phyloP scores from a whole-genome alignment of 108 stramenopile species.

The Chaetoceros tenuissimus region DNA sequence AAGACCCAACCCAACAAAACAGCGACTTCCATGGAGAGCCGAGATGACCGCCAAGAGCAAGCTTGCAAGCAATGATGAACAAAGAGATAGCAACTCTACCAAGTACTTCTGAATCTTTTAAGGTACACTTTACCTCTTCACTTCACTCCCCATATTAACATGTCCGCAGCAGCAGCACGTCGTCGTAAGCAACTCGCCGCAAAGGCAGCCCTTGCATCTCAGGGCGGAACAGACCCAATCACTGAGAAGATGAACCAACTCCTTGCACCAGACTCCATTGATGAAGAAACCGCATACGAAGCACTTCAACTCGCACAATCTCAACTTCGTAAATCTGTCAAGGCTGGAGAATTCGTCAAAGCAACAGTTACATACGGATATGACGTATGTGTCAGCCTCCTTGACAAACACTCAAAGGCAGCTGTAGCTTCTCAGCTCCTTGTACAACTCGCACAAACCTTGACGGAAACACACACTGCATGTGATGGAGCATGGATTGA shows the following conservation, averaged over 20 bases:
- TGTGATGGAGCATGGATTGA: constrained; percentile 52
- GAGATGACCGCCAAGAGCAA: too few species aligned
- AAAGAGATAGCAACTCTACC: too few species aligned
- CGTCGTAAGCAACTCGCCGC: constrained; percentile 68
- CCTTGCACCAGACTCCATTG: constrained; percentile 32
- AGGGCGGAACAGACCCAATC: constrained; percentile 41
- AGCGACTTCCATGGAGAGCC: too few species aligned
- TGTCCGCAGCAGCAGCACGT: constrained; percentile 83
- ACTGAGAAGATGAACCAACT: constrained; percentile 42
- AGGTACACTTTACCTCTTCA: not conserved
- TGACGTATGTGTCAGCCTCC: constrained; percentile 15
- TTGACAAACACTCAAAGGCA: constrained; percentile 45
- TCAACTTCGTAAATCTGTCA: constrained; percentile 59
- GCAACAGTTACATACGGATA: constrained; percentile 28
- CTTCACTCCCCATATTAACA: constrained; percentile 14
- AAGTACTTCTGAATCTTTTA: not conserved
- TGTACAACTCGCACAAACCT: constrained; percentile 44
- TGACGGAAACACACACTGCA: constrained; percentile 64
- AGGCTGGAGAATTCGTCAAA: constrained; percentile 40
- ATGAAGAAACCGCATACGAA: constrained; percentile 79
- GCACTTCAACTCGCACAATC: constrained; percentile 81
- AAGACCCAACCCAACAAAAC: too few species aligned
- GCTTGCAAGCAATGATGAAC: too few species aligned
- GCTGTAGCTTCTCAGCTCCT: constrained; percentile 71
- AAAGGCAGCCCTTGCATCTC: constrained; percentile 18